phyloP scores from a whole-genome alignment of 75 land plant species.

The Ceratopteris richardii region DNA sequence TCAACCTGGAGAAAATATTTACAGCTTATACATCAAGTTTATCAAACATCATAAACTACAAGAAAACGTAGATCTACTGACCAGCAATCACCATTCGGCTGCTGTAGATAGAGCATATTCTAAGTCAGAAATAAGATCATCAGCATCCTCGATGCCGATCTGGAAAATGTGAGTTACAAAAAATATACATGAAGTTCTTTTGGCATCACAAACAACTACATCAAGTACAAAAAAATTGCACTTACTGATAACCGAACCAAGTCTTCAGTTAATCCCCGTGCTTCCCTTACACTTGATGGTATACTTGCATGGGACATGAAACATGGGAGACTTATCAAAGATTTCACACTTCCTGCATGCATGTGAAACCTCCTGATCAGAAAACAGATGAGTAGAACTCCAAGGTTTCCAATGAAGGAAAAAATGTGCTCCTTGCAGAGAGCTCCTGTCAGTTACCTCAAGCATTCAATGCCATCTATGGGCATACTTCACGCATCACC shows the following conservation, averaged over 20 bases:
- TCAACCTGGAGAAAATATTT: no score
- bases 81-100: constrained; percentile 17
- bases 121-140: constrained; percentile 78
- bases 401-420: no score
- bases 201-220: no score
- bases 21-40: no score
- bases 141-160: constrained; percentile 90
- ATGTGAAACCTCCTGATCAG: not conserved
- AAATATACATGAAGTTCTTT: no score
- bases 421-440: no score
- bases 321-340: constrained; percentile 93
- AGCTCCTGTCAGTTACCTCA: no score
- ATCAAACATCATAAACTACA: no score
- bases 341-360: constrained; percentile 85
- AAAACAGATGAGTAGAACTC: not conserved
- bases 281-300: constrained; percentile 61
- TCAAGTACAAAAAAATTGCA: no score
- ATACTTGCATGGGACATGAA: constrained; percentile 99
- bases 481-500: no score
- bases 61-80: no score
- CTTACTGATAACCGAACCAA: constrained; percentile 76
- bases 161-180: constrained; percentile 2
- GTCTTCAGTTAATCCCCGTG: constrained; percentile 80
- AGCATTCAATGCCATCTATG: no score
- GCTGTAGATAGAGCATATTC: constrained; percentile 59